Evolutionary conservation across 2,329 filamentous ascomycete species (phyloP).

Genomic region (Nemania abortiva): DNA sequence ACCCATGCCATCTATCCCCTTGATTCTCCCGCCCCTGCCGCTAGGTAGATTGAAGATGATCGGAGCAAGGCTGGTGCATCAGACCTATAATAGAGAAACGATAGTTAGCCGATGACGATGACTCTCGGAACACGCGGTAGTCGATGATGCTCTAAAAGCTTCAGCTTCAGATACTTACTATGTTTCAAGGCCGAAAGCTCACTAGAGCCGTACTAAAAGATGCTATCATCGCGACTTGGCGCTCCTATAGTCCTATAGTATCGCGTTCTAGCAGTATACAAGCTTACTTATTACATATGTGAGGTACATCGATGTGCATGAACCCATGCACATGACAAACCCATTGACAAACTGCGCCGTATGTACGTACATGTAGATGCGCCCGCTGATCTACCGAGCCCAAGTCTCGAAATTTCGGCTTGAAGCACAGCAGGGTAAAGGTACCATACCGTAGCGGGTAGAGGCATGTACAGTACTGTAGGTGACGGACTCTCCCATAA

Average conservation of each 20-base stretch:
- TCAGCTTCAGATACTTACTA: slow-evolving; percentile 16
- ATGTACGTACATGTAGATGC: slow-evolving; percentile 15
- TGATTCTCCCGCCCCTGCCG: slow-evolving; percentile 29
- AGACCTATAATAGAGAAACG: slow-evolving; percentile 11
- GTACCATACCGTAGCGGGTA: slow-evolving; percentile 10
- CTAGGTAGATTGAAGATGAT: slow-evolving; percentile 21
- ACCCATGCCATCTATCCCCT: slow-evolving; percentile 21
- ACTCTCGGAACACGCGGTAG: slow-evolving; percentile 1
- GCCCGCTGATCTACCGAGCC: slow-evolving; percentile 24
- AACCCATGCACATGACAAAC: slow-evolving; percentile 27
- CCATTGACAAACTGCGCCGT: slow-evolving; percentile 7
- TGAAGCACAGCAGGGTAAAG: slow-evolving; percentile 7
- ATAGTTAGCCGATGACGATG: slow-evolving; percentile 19
- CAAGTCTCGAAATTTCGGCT: slow-evolving; percentile 16
- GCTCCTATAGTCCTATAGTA: neutral
- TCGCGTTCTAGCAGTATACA: slow-evolving; percentile 21
- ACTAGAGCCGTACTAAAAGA: neutral
- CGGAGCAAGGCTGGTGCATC: slow-evolving; percentile 22
- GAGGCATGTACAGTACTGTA: slow-evolving; percentile 3
- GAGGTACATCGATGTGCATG: slow-evolving; percentile 31
- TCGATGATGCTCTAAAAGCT: slow-evolving; percentile 6
- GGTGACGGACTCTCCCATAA: neutral
- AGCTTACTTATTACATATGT: slow-evolving; percentile 33
- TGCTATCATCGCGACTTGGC: neutral
- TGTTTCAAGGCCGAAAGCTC: slow-evolving; percentile 2